Percentiles rank a stretch among this genome's conserved stretches.
Conservation (phyloP, 345 rosid genomes). For the Citrus cavaleriei region DNA sequence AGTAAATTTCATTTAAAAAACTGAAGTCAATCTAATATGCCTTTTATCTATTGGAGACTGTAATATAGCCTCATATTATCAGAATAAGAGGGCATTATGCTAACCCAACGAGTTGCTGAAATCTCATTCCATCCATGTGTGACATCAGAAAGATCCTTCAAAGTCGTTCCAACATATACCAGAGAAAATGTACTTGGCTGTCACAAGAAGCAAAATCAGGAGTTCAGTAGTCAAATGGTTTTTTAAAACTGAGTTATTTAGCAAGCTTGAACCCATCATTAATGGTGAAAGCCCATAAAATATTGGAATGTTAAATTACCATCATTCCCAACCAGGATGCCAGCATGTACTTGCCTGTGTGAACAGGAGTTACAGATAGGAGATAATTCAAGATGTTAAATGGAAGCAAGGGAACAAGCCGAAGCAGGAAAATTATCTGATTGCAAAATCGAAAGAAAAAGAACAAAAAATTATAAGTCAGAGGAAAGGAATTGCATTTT, state of each 20-base stretch:
- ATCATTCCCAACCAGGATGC: slow-evolving; percentile 62
- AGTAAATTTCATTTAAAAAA: not conserved
- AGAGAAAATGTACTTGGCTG: slow-evolving; percentile 56
- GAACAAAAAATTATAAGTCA: not conserved
- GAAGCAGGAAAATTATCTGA: slow-evolving; percentile 59
- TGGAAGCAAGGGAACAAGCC: slow-evolving; percentile 58
- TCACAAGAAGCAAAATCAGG: slow-evolving; percentile 3
- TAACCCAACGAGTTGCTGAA: slow-evolving; percentile 48
- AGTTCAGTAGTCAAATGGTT: not conserved
- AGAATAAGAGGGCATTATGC: slow-evolving; percentile 2
- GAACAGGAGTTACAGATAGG: slow-evolving; percentile 53
- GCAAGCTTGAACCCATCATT: not conserved
- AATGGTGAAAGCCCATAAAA: not conserved
- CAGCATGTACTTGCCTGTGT: slow-evolving; percentile 42
- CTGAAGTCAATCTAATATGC: not conserved
- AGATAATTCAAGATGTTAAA: slow-evolving; percentile 58
- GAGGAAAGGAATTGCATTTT: not conserved
- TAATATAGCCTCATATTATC: not conserved
- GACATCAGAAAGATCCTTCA: slow-evolving; percentile 53
- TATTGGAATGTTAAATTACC: slow-evolving; percentile 25
- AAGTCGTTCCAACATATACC: slow-evolving; percentile 54
- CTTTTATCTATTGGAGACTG: not conserved
- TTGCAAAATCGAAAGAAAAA: slow-evolving; percentile 13
- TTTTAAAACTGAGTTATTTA: not conserved
- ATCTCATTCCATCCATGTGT: slow-evolving; percentile 51